Evolutionary conservation across 1,284 basidiomycete species (phyloP), one percentile per base, ranked within the genome.

Genomic region (Xanthoconium separans): DNA sequence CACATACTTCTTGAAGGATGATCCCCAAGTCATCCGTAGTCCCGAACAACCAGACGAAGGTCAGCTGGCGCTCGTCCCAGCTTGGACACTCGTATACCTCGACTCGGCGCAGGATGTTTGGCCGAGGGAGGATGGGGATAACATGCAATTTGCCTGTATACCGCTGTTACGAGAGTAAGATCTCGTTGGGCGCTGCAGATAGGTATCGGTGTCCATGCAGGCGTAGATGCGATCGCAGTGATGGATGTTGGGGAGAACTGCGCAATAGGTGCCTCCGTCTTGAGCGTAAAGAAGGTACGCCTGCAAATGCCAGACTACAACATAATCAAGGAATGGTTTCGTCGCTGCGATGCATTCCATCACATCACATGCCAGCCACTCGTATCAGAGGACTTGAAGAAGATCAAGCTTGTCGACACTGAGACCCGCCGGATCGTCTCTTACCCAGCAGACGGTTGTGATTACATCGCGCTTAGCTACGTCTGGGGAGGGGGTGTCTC

Each of bases 391-490:
- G 44, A 16, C 24, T 34, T 51, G 2, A 40, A 47, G 44, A n/a
- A 53, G 31, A 57, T 55, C 49, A 62, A 64, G 11, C 50, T 62
- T 12, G 20, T 59, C 16, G 42, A 64, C 13, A 46, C 50, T 5
- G 51, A 50, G 30, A 47, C 54, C 16, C 56, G 55, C 34, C 36
- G 51, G 24, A 51, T 61, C 22, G 44, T 59, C 36, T 8, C 10
- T 24, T 54, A 56, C 42, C 56, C 47, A 4, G n/a, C 39, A 3
- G 40, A 44, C 7, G 31, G 48, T 22, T 52, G 53, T 18, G 51
- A 55, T 6, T 65, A 58, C 33, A n/a, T 62, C 27, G 53, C 65
- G 1, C 56, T 58, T 18, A 68, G 63, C 37, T 63, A 67, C 11
- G 61, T 66, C 5, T 66, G 62, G 66, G 64, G 66, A 18, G n/a